A percentile compares a stretch with the other conserved stretches of the same genome.
Evolutionary conservation across 768 basidiomycete species (phyloP).

Genomic region (Leccinum boreale): DNA sequence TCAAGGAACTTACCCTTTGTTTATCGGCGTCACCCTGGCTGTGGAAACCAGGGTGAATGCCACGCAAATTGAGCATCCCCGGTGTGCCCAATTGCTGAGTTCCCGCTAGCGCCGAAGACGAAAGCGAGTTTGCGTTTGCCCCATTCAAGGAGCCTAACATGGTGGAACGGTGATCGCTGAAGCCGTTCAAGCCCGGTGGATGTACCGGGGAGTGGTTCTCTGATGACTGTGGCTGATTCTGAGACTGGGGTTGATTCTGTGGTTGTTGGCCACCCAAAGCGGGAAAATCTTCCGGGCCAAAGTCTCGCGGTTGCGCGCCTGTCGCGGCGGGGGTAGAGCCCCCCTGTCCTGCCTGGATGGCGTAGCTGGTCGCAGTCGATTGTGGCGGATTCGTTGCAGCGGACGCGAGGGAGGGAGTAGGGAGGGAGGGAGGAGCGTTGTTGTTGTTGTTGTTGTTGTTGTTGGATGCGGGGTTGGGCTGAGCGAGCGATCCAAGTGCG

Average conservation of each 20-base stretch:
- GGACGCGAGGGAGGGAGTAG: constrained; percentile 19
- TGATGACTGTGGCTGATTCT: constrained; percentile 31
- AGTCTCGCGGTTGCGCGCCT: constrained; percentile 33
- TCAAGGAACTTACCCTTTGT: constrained; percentile 50
- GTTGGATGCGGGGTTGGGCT: constrained; percentile 39
- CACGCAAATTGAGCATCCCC: constrained; percentile 61
- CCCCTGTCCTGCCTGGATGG: constrained; percentile 70
- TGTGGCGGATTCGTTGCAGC: constrained; percentile 29
- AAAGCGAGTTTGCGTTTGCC: constrained; percentile 11
- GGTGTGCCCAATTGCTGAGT: constrained; percentile 54
- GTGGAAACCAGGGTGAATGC: constrained; percentile 44
- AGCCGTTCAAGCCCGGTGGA: constrained; percentile 79
- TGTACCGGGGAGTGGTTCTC: constrained; percentile 40
- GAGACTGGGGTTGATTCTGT: constrained; percentile 24
- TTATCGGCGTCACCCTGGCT: constrained; percentile 65
- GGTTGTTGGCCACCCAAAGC: constrained; percentile 51
- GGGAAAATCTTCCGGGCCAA: constrained; percentile 89
- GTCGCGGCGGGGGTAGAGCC: constrained; percentile 18
- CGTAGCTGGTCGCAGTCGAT: constrained; percentile 62
- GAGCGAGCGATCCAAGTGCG: constrained; percentile 69
- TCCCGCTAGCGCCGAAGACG: constrained; percentile 35
- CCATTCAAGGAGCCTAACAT: constrained; percentile 49
- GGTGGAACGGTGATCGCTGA: constrained; percentile 51
- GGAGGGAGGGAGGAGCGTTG: constrained; percentile 30
- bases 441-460: constrained; percentile 33